Evolutionary conservation across 495 filamentous ascomycete genomes (phyloP), one percentile per base, ranked within the genome.

Genomic region (Aspergillus haitiensis): DNA sequence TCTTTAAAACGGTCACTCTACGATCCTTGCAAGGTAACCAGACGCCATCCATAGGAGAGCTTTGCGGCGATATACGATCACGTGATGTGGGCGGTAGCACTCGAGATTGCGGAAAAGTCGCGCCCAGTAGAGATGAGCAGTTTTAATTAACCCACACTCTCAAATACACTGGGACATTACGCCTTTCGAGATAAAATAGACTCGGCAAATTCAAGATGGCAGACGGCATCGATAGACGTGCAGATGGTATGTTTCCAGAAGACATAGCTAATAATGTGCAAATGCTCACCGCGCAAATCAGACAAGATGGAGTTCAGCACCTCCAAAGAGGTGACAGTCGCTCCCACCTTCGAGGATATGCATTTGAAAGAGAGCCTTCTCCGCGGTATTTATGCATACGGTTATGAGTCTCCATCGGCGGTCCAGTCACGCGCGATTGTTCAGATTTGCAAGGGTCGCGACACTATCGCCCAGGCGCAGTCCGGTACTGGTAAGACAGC

Each of bases 401-500:
- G 94, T 51, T 98, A 97, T 73, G 94, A 98, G 70, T 96, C 92
- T 0, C 94, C 94, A 1, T 98, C 94, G 5, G 94, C 94, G 5
- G 93, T 98, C 15, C 94, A 98, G 76, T 96, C 92, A 46, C 88
- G 94, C 67, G 94, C 95, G 59, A 98, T 98, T 70, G 93, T 98
- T 63, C 93, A 97, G 75, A 92, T 98, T 69, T 97, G 93, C 84
- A 98, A 96, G 79, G 94, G 93, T 61, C 91, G 92, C 73, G 94
- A 99, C 72, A 96, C 92, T 52, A 99, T 99, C 73, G 94, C 94
- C 36, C 94, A 99, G 74, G 94, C 94, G n/a, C 94, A 99, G 81
- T 97, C 92, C 53, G 94, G 94, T 78, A 99, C 94, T 53, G 94
- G 94, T 79, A 99, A 99, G 81, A 99, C 94, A 21, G 94, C 94